phyloP scores from a whole-genome alignment of 2,329 filamentous ascomycete genomes.

The Leptoxyphium fumago region DNA sequence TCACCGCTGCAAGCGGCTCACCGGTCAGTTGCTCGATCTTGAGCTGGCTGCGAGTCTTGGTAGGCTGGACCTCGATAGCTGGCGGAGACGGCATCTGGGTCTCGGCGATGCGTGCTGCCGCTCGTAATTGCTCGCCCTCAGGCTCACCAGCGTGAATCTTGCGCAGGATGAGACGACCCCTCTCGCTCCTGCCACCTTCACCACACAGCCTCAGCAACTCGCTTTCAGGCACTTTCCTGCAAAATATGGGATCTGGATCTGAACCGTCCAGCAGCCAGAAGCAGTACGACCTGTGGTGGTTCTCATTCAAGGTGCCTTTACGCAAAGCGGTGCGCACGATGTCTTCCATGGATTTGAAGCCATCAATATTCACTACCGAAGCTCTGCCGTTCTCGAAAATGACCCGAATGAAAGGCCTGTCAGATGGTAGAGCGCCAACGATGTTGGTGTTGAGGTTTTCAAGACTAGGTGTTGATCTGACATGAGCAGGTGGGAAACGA shows the following conservation, averaged over 20 bases:
- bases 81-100: conserved; percentile 49
- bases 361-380: conserved; percentile 85
- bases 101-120: conserved; percentile 75
- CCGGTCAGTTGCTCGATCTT: conserved; percentile 85
- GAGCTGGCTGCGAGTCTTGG: conserved; percentile 62
- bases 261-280: conserved; percentile 85
- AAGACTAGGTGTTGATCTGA: conserved; percentile 67
- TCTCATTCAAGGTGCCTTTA: conserved; percentile 77
- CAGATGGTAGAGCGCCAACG: conserved; percentile 58
- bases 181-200: conserved; percentile 68
- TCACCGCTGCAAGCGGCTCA: conserved; percentile 71
- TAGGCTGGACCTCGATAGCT: conserved; percentile 40
- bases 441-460: conserved; percentile 63
- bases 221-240: conserved; percentile 67
- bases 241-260: conserved; percentile 68
- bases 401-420: conserved; percentile 80
- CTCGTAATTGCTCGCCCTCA: conserved; percentile 69
- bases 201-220: conserved; percentile 87
- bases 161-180: conserved; percentile 77
- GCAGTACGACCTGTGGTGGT: conserved; percentile 88
- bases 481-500: conserved; percentile 48
- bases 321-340: conserved; percentile 79
- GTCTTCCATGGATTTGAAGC: conserved; percentile 82
- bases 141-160: conserved; percentile 89
- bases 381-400: conserved; percentile 85